Percentiles rank a stretch among this genome's conserved stretches.
These are phyloP conservation scores for Olyra latifolia DNA, from an alignment of 176 grass and related monocot species.

Conservation along the genomic window DNA sequence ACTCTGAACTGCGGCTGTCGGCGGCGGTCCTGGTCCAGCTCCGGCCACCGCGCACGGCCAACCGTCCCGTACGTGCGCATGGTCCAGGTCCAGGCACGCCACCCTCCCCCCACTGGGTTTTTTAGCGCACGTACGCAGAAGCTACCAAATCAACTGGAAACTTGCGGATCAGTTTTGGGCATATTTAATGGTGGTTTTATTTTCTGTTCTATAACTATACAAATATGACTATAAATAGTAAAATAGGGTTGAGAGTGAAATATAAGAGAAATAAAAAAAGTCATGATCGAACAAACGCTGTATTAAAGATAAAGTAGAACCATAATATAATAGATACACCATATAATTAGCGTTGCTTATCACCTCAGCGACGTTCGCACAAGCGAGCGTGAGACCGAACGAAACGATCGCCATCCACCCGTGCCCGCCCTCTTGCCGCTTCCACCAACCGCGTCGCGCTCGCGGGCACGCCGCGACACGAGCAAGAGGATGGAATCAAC, in stretches of 20 bases:
- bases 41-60: background rate
- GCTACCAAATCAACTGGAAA: background rate
- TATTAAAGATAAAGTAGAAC: no score
- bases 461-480: background rate
- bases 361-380: background rate
- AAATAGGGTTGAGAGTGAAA: no score
- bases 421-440: background rate
- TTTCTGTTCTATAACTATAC: no score
- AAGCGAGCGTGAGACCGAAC: background rate
- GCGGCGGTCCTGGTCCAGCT: background rate
- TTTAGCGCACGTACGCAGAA: background rate
- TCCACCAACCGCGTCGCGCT: background rate
- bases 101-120: background rate
- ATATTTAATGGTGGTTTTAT: no score
- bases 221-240: no score
- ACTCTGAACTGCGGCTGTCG: background rate
- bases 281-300: no score
- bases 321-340: no score
- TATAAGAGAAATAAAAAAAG: no score
- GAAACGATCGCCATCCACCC: constrained; percentile 18
- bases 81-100: background rate
- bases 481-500: background rate
- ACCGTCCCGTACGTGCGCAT: background rate
- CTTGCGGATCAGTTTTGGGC: no score
- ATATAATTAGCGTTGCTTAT: no score